Evolutionary conservation across 2,329 filamentous ascomycete genomes (phyloP), one percentile per base, ranked within the genome.

Genomic region (Exophiala dermatitidis): DNA sequence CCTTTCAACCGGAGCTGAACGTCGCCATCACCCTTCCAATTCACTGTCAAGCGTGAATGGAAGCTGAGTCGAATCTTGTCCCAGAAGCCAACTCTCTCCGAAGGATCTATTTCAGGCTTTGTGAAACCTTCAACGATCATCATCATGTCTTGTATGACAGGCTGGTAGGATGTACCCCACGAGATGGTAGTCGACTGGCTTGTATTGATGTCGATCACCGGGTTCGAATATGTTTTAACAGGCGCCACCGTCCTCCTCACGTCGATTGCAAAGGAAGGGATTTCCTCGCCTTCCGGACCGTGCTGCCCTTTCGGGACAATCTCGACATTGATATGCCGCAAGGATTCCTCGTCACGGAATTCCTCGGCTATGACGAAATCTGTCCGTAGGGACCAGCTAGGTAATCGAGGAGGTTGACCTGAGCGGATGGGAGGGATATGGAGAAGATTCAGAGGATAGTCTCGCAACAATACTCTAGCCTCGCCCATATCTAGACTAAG

Each of bases 121-220:
- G 91, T 96, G 68, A 98, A 97, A 2, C 88, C 91, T 70, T 98
- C 93, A 57, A 98, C 87, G 29, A 90, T 90, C 80, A 97, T 96
- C 93, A 98, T 98, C 86, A 97, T 95, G 66, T 98, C 94, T 68
- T 98, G 93, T 46, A 98, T 91, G 1, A 91, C 91, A 30, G 94
- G 93, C 66, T 98, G 94, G 65, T 97, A 98, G 1, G 90, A 95
- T 43, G 93, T 90, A 5, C 90, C 90, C 94, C 93, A 98, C 0
- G 91, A 96, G 49, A 98, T 91, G 42, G 88, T 83, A 0, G 93
- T 98, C 1, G 94, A 88, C 54, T 91, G 82, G 50, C 85, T 86
- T 1, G 91, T 96, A 68, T 97, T 95, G 69, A 98, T 90, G 59
- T 95, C 88, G 63, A 98, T 78, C 33, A 80, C 82, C 69, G 96